Evolutionary conservation across 2,329 filamentous ascomycete genomes (phyloP), one percentile per base, ranked within the genome.

Genomic region (Peltaster fructicola): DNA sequence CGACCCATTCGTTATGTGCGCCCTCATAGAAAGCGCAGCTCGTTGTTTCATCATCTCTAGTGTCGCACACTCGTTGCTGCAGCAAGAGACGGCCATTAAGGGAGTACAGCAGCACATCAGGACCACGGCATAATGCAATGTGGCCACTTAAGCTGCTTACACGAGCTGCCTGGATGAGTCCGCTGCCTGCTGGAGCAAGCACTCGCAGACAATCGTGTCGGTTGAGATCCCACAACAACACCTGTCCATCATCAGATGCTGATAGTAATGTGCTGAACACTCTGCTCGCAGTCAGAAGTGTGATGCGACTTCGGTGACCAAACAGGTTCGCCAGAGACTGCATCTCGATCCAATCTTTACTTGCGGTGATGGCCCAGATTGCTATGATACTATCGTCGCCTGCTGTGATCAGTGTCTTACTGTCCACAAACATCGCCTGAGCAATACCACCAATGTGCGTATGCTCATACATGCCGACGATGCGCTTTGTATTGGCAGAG

Each of bases 171-270:
- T 90, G 68, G 3, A 59, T 38, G 0, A 47, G 32, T 3, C 43
- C 33, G 70, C 70, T 12, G 85, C 58, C 48, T 71, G 75, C 21
- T 3, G 41, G 36, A 5, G 41, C 38, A 1, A 51, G 36, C 4
- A 44, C 32, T 6, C 47, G 40, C 5, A 95, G 73, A 41, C 92
- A 91, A 25, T 81, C 77, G 8, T 82, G 67, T 9, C 80, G 70
- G 48, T 95, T 98, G 4, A 98, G 62, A 47, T 95, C 88, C 88
- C 88, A 98, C 3, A 95, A 59, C 41, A 91, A 72, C 7, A 84
- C 72, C 18, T 79, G 72, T 0, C 84, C 84, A 42, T 91, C 80
- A 1, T 65, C 64, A 0, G 78, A 84, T 1, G 78, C 75, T 2
- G 82, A 90, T 3, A 95, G 62, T 25, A 98, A 68, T 0, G 82